phyloP scores from a whole-genome alignment of 192 early-diverging fungal species.

The Coemansia sp. region DNA sequence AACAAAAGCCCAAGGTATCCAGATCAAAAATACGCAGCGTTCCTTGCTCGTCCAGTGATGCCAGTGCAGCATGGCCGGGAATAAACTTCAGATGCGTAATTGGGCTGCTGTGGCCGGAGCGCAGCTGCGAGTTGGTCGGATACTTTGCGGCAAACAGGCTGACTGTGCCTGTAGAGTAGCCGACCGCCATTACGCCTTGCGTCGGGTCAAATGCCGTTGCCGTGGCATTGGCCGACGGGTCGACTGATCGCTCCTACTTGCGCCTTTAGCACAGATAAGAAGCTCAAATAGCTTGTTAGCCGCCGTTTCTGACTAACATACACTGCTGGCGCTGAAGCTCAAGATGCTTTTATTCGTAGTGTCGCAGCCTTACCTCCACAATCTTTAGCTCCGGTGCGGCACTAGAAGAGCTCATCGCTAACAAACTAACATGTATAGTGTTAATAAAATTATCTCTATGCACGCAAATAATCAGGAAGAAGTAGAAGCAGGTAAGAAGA shows the following conservation, averaged over 20 bases:
- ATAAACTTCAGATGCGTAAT: constrained; percentile 20
- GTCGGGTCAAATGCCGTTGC: constrained; percentile 33
- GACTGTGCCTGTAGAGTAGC: constrained; percentile 23
- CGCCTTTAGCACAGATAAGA: background rate
- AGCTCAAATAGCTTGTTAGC: background rate
- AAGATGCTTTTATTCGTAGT: background rate
- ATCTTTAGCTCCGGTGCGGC: constrained; percentile 3
- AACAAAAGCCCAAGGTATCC: constrained; percentile 19
- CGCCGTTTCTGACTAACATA: background rate
- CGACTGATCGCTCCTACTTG: constrained; percentile 23
- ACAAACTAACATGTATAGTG: background rate
- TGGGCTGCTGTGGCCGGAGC: background rate
- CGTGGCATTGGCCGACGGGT: constrained; percentile 28
- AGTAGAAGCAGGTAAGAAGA: background rate
- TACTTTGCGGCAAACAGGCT: constrained; percentile 13
- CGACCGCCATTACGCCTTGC: constrained; percentile 30
- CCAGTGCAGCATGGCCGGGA: constrained; percentile 21
- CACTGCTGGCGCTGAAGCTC: background rate
- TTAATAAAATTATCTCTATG: background rate
- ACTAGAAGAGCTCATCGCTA: background rate
- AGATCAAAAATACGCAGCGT: constrained; percentile 39
- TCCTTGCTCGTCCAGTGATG: constrained; percentile 19
- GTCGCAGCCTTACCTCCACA: constrained; percentile 7
- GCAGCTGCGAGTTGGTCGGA: constrained; percentile 7
- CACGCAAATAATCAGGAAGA: constrained; percentile 1